These are phyloP conservation scores for Diutina ranongensis DNA, from an alignment of 1,139 yeast genomes.

Conservation along the genomic window DNA sequence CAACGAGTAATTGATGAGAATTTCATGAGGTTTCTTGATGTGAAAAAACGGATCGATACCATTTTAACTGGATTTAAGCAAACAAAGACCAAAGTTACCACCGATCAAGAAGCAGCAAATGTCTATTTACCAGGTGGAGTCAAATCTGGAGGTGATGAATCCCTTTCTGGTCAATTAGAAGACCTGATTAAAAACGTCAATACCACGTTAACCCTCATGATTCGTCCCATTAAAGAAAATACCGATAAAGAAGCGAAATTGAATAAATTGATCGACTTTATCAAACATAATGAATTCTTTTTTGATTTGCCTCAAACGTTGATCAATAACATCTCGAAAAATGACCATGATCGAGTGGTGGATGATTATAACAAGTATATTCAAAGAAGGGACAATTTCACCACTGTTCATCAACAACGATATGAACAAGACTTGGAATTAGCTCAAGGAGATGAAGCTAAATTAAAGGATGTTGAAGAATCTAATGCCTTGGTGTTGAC, in stretches of 20 bases:
- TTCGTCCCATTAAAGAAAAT: constrained; percentile 67
- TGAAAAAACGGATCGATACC: constrained; percentile 47
- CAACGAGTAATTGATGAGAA: constrained; percentile 61
- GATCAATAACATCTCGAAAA: constrained; percentile 37
- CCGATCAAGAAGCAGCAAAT: constrained; percentile 24
- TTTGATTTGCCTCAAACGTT: constrained; percentile 65
- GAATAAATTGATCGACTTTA: constrained; percentile 46
- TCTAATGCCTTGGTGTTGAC: constrained; percentile 11
- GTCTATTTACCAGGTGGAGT: constrained; percentile 27
- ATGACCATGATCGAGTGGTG: constrained; percentile 62
- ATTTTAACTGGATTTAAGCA: constrained; percentile 23
- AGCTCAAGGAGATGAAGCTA: not conserved
- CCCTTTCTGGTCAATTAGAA: constrained; percentile 27
- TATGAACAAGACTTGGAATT: not conserved
- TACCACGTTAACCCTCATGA: constrained; percentile 50
- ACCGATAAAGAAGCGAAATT: constrained; percentile 50
- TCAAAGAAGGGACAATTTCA: constrained; percentile 15
- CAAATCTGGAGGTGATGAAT: constrained; percentile 14
- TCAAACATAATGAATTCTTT: constrained; percentile 49
- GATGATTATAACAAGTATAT: constrained; percentile 57
- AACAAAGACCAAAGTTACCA: constrained; percentile 26
- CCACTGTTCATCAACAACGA: not conserved
- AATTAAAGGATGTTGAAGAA: not conserved
- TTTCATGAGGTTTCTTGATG: constrained; percentile 61
- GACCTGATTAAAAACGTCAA: constrained; percentile 36